A percentile compares a stretch with the other conserved stretches of the same genome.
phyloP scores from a whole-genome alignment of 352 stramenopile species.

The Pythium angustatum region DNA sequence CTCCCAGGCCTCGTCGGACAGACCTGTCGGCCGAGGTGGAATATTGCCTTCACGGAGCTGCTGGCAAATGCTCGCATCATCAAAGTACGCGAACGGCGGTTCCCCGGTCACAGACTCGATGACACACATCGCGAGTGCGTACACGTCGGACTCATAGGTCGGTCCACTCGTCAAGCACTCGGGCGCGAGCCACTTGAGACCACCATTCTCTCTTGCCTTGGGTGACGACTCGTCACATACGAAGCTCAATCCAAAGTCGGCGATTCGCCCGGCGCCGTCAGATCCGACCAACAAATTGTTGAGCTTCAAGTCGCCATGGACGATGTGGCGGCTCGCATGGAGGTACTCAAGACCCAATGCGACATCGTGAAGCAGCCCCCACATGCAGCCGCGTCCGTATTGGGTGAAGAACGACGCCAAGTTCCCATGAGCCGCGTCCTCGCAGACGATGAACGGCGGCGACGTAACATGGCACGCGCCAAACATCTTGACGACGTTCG shows the following conservation, averaged over 20 bases:
- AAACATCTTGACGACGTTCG: constrained; percentile 25
- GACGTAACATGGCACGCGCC: constrained; percentile 23
- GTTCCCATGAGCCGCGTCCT: constrained; percentile 1
- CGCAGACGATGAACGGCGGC: constrained; percentile 22
- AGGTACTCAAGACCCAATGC: constrained; percentile 52
- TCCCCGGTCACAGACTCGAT: constrained; percentile 32
- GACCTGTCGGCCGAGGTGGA: constrained; percentile 11
- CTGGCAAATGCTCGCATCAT: constrained; percentile 16
- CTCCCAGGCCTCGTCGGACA: constrained; percentile 25
- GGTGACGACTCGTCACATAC: too few species aligned
- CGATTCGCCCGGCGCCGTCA: constrained; percentile 24
- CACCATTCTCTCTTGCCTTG: constrained; percentile 3
- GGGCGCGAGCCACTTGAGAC: constrained; percentile 30
- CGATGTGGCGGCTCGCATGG: constrained; percentile 38
- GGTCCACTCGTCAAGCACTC: constrained; percentile 27
- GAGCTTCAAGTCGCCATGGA: constrained; percentile 83
- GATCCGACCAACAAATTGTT: constrained; percentile 32
- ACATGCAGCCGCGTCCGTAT: not conserved
- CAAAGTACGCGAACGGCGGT: constrained; percentile 13
- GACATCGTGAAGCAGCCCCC: constrained; percentile 19
- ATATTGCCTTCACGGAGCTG: constrained; percentile 25
- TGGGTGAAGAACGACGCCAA: not conserved
- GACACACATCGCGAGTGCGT: constrained; percentile 49
- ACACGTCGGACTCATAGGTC: constrained; percentile 35
- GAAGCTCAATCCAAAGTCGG: constrained; percentile 33